These are phyloP conservation scores for Ambrosiella xylebori DNA, from an alignment of 2,329 filamentous ascomycete species.

Conservation along the genomic window DNA sequence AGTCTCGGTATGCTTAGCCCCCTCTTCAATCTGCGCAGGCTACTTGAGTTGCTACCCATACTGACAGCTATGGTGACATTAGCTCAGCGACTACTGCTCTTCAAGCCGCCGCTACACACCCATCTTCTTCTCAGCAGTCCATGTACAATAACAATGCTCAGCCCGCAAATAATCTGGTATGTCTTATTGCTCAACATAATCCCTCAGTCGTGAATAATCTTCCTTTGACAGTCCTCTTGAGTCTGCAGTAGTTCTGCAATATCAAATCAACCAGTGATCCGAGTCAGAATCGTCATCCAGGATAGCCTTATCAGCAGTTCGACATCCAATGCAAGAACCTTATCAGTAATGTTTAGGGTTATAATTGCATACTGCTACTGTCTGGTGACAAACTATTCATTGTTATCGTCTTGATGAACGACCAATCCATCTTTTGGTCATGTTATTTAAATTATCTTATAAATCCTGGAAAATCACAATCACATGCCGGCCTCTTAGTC, in stretches of 20 bases:
- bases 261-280: too few species aligned
- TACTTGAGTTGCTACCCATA: too few species aligned
- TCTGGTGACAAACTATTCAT: too few species aligned
- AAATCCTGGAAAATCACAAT: too few species aligned
- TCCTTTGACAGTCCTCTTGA: neutral
- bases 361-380: too few species aligned
- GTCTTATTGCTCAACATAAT: neutral
- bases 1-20: neutral
- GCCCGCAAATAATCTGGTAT: neutral
- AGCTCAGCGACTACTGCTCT: neutral
- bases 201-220: neutral
- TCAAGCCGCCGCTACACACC: neutral
- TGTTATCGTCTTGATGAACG: too few species aligned
- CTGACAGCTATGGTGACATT: neutral
- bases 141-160: neutral
- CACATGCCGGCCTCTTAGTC: too few species aligned
- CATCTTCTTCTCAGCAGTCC: neutral
- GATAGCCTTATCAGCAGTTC: neutral
- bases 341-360: neutral
- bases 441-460: too few species aligned
- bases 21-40: too few species aligned
- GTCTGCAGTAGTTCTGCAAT: neutral
- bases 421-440: too few species aligned
- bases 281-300: too few species aligned
- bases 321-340: neutral